Evolutionary conservation across 2,329 filamentous ascomycete species (phyloP).

Genomic region (Ophiostoma sp.): DNA sequence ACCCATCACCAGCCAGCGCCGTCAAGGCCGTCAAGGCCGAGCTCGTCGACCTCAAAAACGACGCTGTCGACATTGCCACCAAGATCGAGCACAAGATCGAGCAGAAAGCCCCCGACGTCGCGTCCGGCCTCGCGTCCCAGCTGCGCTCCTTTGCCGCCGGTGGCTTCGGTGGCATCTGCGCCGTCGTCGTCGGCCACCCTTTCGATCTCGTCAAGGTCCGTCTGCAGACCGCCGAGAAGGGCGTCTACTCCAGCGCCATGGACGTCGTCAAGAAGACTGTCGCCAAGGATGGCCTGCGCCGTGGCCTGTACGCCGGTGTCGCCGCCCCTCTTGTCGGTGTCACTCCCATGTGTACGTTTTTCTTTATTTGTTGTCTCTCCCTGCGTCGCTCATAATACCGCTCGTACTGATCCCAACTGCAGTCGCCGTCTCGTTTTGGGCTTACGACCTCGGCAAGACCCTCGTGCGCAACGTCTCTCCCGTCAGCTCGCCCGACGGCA

Average conservation of each 20-base stretch:
- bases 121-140: slow-evolving; percentile 40
- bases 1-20: slow-evolving; percentile 28
- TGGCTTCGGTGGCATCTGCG: slow-evolving; percentile 88
- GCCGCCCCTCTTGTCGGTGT: slow-evolving; percentile 91
- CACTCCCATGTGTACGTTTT: slow-evolving; percentile 90
- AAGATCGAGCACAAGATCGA: slow-evolving; percentile 19
- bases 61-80: slow-evolving; percentile 26
- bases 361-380: neutral
- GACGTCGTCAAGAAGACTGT: slow-evolving; percentile 88
- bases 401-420: neutral
- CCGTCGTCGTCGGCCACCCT: slow-evolving; percentile 89
- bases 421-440: slow-evolving; percentile 72
- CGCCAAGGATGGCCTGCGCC: slow-evolving; percentile 71
- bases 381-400: neutral
- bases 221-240: slow-evolving; percentile 89
- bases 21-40: slow-evolving; percentile 38
- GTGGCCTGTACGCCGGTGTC: slow-evolving; percentile 93
- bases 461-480: slow-evolving; percentile 66
- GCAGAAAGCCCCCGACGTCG: slow-evolving; percentile 28
- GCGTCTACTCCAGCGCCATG: slow-evolving; percentile 82
- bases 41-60: slow-evolving; percentile 42
- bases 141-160: slow-evolving; percentile 81
- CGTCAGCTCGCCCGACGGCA: slow-evolving; percentile 60
- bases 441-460: slow-evolving; percentile 91
- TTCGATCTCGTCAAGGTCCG: slow-evolving; percentile 98